A percentile compares a stretch with the other conserved stretches of the same genome.
These are phyloP conservation scores for Wallacemonas sp. DNA, from an alignment of 208 protist genomes.

Conservation along the genomic window DNA sequence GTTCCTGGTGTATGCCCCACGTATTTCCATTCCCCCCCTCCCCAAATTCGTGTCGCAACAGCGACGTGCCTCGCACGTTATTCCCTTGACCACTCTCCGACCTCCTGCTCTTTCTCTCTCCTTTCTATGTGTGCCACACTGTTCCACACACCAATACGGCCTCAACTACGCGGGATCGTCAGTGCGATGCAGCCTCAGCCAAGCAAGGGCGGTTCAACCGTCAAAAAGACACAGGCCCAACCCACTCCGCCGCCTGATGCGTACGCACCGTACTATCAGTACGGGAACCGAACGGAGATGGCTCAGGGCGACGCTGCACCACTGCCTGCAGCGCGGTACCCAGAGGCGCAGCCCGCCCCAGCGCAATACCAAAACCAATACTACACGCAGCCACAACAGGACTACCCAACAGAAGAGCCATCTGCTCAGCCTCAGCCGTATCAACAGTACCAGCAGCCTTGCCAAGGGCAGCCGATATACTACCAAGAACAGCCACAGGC, in stretches of 20 bases:
- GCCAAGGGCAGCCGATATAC: slow-evolving; percentile 2
- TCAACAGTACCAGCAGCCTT: slow-evolving; percentile 13
- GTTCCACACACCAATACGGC: too few relatives aligned
- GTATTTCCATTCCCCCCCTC: too few relatives aligned
- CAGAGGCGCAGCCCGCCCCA: slow-evolving; percentile 3
- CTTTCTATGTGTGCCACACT: too few relatives aligned
- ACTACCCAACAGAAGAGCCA: slow-evolving; percentile 11
- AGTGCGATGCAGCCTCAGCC: neutral
- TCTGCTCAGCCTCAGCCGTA: slow-evolving; percentile 8
- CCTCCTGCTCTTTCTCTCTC: too few relatives aligned
- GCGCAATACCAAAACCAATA: neutral
- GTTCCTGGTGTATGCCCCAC: too few relatives aligned
- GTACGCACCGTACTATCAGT: slow-evolving; percentile 15
- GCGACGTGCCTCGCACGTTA: too few relatives aligned
- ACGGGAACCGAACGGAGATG: slow-evolving; percentile 5
- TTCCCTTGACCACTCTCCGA: too few relatives aligned
- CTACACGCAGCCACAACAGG: neutral
- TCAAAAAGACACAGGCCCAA: neutral
- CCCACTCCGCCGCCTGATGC: slow-evolving; percentile 3
- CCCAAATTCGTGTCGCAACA: too few relatives aligned
- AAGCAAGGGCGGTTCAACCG: neutral
- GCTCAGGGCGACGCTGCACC: neutral
- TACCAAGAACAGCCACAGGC: neutral
- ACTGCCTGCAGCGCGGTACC: neutral
- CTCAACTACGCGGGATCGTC: too few relatives aligned